phyloP scores from a whole-genome alignment of 2,329 filamentous ascomycete genomes.

The Neopestalotiopsis sp. region DNA sequence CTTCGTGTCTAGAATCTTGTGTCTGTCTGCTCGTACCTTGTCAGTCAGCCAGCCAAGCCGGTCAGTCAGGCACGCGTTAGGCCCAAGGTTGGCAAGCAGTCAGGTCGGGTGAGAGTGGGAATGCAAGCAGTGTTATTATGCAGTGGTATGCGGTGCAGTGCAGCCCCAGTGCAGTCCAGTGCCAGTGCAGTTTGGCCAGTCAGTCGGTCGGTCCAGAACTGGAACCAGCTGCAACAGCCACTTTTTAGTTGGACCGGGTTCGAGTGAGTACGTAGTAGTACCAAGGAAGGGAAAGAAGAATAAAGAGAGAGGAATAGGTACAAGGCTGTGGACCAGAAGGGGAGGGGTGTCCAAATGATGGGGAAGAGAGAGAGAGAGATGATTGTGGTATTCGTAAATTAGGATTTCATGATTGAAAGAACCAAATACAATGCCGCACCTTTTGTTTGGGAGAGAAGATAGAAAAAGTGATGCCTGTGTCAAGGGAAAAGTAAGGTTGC shows the following conservation, averaged over 20 bases:
- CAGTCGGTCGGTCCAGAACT: neutral
- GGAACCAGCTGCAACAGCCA: neutral
- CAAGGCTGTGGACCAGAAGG: neutral
- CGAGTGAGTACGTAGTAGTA: neutral
- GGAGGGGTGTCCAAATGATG: neutral
- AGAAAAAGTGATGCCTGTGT: constrained; percentile 12
- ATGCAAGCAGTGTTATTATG: neutral
- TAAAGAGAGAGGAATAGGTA: neutral
- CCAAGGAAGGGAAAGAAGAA: neutral
- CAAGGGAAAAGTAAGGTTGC: neutral
- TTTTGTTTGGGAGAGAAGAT: neutral
- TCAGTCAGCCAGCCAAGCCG: too few species aligned
- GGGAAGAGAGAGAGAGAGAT: neutral
- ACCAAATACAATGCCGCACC: constrained; percentile 5
- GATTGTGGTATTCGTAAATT: constrained; percentile 10
- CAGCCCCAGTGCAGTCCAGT: neutral
- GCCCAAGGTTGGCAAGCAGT: constrained; percentile 14
- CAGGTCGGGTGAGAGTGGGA: neutral
- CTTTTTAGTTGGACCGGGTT: neutral
- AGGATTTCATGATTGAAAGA: constrained; percentile 21
- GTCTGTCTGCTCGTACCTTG: neutral
- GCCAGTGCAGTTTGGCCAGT: neutral
- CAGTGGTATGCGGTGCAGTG: neutral
- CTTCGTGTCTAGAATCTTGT: constrained; percentile 6
- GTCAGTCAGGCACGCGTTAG: constrained; percentile 23